phyloP scores from a whole-genome alignment of 2,329 filamentous ascomycete species.

The Xylariaceae sp. region DNA sequence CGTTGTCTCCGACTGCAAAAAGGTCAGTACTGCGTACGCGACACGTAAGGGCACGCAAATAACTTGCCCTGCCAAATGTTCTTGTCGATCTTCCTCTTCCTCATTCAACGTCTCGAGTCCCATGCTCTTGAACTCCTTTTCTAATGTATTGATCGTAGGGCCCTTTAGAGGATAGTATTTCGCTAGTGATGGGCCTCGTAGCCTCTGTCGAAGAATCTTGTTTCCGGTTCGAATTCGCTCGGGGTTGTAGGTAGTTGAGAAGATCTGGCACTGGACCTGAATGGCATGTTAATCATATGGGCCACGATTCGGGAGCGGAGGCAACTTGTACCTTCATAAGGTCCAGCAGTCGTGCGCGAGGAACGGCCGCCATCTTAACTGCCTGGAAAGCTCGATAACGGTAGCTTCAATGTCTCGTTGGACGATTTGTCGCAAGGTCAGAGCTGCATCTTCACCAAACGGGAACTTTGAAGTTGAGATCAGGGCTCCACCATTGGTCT shows the following conservation, averaged over 20 bases:
- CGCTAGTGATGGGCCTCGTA: constrained; percentile 81
- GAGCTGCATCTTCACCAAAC: background rate
- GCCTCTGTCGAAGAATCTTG: constrained; percentile 87
- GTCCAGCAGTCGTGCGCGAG: constrained; percentile 68
- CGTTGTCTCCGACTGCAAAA: constrained; percentile 70
- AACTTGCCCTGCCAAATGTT: constrained; percentile 71
- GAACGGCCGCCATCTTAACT: constrained; percentile 64
- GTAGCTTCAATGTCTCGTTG: constrained; percentile 3
- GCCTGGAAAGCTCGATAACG: constrained; percentile 17
- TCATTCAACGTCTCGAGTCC: constrained; percentile 75
- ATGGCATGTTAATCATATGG: constrained; percentile 21
- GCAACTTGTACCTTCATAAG: constrained; percentile 73
- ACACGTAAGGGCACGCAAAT: background rate
- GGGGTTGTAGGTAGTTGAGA: constrained; percentile 91
- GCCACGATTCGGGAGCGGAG: background rate
- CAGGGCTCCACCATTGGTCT: constrained; percentile 8
- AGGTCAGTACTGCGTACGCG: constrained; percentile 39
- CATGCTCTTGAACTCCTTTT: constrained; percentile 75
- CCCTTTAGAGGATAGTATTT: constrained; percentile 84
- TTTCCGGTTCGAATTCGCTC: constrained; percentile 82
- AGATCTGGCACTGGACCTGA: constrained; percentile 89
- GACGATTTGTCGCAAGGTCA: constrained; percentile 15
- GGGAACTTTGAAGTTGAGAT: constrained; percentile 15
- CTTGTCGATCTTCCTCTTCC: constrained; percentile 78
- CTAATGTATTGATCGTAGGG: constrained; percentile 67